Base-by-base conservation (phyloP, 2,329 filamentous ascomycete species). In the Paradendryphiella salina region DNA sequence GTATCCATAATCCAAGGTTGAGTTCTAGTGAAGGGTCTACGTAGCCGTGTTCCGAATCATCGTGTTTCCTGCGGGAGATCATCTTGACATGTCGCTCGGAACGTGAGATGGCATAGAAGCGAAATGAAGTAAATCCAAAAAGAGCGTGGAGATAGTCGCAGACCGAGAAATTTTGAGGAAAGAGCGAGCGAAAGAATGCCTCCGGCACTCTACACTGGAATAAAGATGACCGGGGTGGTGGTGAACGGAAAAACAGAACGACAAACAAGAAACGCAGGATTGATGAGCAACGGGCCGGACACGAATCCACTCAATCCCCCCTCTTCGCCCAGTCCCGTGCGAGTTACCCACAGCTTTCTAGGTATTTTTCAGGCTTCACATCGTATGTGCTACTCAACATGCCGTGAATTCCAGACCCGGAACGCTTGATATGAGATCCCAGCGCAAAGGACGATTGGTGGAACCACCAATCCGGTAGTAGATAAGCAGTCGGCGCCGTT, bases 1-100 rank as follows among this genome's bases (percentile, higher is more conserved):
- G 63, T n/a, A 67, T 61, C 73, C 73, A 75, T 28, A 75, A 50
- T 10, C 73, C 73, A 29, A 64, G 56, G 38, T 75, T 73, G 23
- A 75, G 55, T 46, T 72, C 61, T 26, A 67, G 64, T 50, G 67
- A 56, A 7, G 73, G 73, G 43, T 73, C 62, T 45, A 74, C 63
- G 54, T 73, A 74, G 35, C 8, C 39, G 46, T 63, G 63, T 8
- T 3, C 31, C 9, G 50, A 38, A 10, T 57, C 43, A 18, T 66
- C 50, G 48, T 66, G 58, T 36, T 60, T 61, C 37, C 63, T 57
- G 43, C 46, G 49, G 34, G 54, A 56, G n/a, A 66, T 54, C 63
- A 66, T 66, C 21, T 56, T 62, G 44, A 53, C 63, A 62, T 60
- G 36, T 23, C 54, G 52, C 41, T 50, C 38, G 44, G 41, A 52